These are phyloP conservation scores for Nematocida sp. DNA, from an alignment of 371 early-diverging fungal genomes.

Conservation along the genomic window DNA sequence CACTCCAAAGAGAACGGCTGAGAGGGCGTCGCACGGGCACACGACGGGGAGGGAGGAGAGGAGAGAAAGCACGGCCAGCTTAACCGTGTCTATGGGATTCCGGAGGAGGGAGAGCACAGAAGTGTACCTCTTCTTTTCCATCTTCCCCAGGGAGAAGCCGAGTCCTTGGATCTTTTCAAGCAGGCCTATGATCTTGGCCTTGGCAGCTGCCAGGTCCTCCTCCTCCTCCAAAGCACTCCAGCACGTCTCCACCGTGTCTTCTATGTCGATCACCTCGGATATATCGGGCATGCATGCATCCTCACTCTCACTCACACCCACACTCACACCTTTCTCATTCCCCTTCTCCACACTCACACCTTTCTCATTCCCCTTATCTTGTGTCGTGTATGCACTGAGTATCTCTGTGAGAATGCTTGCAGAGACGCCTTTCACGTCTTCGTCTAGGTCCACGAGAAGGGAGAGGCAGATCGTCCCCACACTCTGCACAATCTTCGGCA, in stretches of 20 bases:
- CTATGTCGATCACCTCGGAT: slow-evolving; percentile 16
- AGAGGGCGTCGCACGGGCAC: neutral
- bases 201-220: slow-evolving; percentile 56
- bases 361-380: neutral
- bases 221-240: slow-evolving; percentile 57
- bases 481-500: neutral
- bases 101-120: slow-evolving; percentile 54
- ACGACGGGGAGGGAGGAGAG: neutral
- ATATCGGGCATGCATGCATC: neutral
- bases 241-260: slow-evolving; percentile 41
- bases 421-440: slow-evolving; percentile 62
- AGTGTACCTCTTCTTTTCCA: slow-evolving; percentile 26
- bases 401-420: slow-evolving; percentile 56
- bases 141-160: neutral
- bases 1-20: slow-evolving; percentile 40
- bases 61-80: slow-evolving; percentile 23
- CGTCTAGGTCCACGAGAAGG: slow-evolving; percentile 56
- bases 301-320: too few species aligned
- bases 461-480: slow-evolving; percentile 35
- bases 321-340: neutral
- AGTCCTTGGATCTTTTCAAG: slow-evolving; percentile 33
- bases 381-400: slow-evolving; percentile 12
- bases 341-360: too few species aligned
- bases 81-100: slow-evolving; percentile 37
- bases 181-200: slow-evolving; percentile 54